Percentiles rank a stretch among this genome's conserved stretches.
These are phyloP conservation scores for Amorphotheca resinae DNA, from an alignment of 495 filamentous ascomycete species.

Conservation along the genomic window DNA sequence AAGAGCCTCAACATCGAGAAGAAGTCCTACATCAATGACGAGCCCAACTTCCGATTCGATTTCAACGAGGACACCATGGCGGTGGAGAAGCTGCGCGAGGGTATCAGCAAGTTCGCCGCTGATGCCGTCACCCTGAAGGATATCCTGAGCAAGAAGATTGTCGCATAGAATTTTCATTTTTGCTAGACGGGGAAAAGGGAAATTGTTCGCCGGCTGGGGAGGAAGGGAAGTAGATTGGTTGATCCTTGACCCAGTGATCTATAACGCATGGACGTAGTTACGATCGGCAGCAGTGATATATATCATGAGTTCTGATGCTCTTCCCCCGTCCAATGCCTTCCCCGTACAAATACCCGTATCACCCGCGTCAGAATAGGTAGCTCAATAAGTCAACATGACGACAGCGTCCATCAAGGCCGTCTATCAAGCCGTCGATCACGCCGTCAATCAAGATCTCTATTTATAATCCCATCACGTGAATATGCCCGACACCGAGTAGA, in stretches of 20 bases:
- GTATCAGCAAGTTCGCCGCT: slow-evolving; percentile 97
- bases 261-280: not conserved
- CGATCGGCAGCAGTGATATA: not conserved
- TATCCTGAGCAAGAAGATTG: slow-evolving; percentile 76
- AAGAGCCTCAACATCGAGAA: slow-evolving; percentile 60
- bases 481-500: no score
- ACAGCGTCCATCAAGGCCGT: no score
- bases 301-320: no score
- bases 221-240: not conserved
- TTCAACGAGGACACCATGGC: slow-evolving; percentile 99
- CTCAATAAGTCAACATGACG: no score
- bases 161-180: slow-evolving; percentile 8
- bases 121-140: slow-evolving; percentile 90
- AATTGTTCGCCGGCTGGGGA: not conserved
- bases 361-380: no score
- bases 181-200: not conserved
- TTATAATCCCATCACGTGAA: no score
- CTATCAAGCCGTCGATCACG: no score
- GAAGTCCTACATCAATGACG: slow-evolving; percentile 83
- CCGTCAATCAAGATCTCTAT: no score
- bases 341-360: no score
- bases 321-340: no score
- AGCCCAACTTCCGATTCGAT: slow-evolving; percentile 89
- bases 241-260: not conserved
- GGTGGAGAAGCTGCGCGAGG: slow-evolving; percentile 95